These are phyloP conservation scores for Wickerhamomyces hampshirensis DNA, from an alignment of 805 yeast species.

Conservation along the genomic window DNA sequence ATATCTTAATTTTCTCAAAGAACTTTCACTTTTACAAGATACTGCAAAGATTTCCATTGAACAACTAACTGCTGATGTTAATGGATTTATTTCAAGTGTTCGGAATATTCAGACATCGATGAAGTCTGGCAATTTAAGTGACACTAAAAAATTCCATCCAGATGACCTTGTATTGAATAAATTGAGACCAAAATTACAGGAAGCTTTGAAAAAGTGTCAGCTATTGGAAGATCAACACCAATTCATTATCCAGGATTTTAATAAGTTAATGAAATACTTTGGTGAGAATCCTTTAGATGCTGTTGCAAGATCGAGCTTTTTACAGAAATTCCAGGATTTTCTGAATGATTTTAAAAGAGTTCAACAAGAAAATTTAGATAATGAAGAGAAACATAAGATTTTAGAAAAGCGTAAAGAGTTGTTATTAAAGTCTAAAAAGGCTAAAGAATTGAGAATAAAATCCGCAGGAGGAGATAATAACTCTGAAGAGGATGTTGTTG, in stretches of 20 bases:
- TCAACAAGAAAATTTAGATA: constrained; percentile 66
- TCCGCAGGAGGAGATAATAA: constrained; percentile 16
- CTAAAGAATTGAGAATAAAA: constrained; percentile 11
- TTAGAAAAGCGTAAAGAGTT: constrained; percentile 71
- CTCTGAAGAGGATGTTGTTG: constrained; percentile 52
- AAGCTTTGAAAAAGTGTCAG: constrained; percentile 67
- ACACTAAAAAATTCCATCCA: constrained; percentile 75
- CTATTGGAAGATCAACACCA: constrained; percentile 59
- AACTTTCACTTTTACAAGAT: constrained; percentile 41
- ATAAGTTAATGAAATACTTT: constrained; percentile 69
- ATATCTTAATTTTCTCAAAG: constrained; percentile 68
- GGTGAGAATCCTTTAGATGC: constrained; percentile 86
- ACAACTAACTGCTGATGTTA: constrained; percentile 71
- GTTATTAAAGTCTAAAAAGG: constrained; percentile 27
- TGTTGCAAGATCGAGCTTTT: constrained; percentile 62
- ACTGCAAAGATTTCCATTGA: constrained; percentile 79
- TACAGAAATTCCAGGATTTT: constrained; percentile 75
- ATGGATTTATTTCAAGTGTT: constrained; percentile 53
- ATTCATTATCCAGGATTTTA: constrained; percentile 60
- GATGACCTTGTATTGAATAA: constrained; percentile 62
- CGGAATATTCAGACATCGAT: constrained; percentile 70
- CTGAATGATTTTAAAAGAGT: constrained; percentile 76
- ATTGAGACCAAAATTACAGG: constrained; percentile 63
- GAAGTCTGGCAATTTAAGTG: constrained; percentile 81
- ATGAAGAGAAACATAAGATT: constrained; percentile 77